phyloP scores from a whole-genome alignment of 352 stramenopile genomes.

The Phytophthora lateralis region DNA sequence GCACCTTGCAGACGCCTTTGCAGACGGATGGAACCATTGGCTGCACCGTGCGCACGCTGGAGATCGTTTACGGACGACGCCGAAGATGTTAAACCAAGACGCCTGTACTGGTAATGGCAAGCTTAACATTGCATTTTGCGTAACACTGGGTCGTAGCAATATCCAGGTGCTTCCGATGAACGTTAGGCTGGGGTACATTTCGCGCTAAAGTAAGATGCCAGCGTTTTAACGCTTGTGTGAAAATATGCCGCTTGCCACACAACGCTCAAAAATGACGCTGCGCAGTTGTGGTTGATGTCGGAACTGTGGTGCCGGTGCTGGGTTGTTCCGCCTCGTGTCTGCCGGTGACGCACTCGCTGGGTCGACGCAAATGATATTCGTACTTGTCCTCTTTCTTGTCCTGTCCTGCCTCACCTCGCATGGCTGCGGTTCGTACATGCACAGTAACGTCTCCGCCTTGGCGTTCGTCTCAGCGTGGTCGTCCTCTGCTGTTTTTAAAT shows the following conservation, averaged over 20 bases:
- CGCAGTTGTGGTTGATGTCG: background rate
- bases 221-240: background rate
- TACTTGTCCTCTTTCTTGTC: slow-evolving; percentile 21
- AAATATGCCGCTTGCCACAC: background rate
- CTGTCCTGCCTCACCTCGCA: slow-evolving; percentile 25
- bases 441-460: slow-evolving; percentile 12
- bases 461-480: slow-evolving; percentile 26
- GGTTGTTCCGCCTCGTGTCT: slow-evolving; percentile 16
- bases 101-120: background rate
- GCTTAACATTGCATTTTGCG: background rate
- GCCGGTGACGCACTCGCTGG: slow-evolving; percentile 6
- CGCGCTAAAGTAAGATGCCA: background rate
- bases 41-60: background rate
- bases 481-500: slow-evolving; percentile 10
- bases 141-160: background rate
- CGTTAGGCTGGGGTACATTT: no score
- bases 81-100: slow-evolving; percentile 21
- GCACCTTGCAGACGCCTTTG: background rate
- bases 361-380: slow-evolving; percentile 36
- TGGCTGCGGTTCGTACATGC: slow-evolving; percentile 37
- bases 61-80: background rate
- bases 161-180: no score
- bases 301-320: slow-evolving; percentile 7
- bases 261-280: background rate
- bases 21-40: slow-evolving; percentile 9